phyloP scores from a whole-genome alignment of 129 eudicot genomes.

The Deinandra increscens region DNA sequence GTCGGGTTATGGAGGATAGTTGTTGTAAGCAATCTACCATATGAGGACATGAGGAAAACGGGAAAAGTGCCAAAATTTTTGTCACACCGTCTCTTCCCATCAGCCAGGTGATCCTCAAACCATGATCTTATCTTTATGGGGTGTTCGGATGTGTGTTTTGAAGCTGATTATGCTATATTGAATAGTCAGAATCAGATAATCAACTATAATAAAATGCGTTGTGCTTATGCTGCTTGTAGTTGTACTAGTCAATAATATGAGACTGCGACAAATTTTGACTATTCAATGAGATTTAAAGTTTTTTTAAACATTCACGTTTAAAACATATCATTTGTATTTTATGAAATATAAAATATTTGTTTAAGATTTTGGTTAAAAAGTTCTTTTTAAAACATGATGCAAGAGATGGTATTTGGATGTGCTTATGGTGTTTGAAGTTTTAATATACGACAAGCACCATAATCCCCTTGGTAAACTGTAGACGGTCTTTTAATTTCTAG shows the following conservation, averaged over 20 bases:
- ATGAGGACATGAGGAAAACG: conserved; percentile 86
- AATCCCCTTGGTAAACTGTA: neutral
- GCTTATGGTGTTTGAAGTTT: neutral
- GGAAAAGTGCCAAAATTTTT: conserved; percentile 96
- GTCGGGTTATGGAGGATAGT: conserved; percentile 90
- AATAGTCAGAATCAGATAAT: neutral
- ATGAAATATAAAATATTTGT: neutral
- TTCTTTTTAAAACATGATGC: neutral
- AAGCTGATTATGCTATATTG: neutral
- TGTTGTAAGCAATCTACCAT: conserved; percentile 80
- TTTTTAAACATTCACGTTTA: neutral
- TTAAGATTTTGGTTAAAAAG: neutral
- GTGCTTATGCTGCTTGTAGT: neutral
- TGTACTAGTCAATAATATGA: neutral
- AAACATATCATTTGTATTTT: neutral
- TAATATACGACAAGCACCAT: neutral
- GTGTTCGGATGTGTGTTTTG: neutral
- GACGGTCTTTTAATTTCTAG: neutral
- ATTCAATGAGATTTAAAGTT: neutral
- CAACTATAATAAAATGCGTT: neutral
- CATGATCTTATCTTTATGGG: conserved; percentile 8
- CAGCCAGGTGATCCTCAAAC: conserved; percentile 67
- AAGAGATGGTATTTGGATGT: neutral
- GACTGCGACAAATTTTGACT: neutral
- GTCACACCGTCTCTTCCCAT: conserved; percentile 95